A percentile compares a stretch with the other conserved stretches of the same genome.
These are phyloP conservation scores for Paramecium sonneborni DNA, from an alignment of 73 alveolate species.

Conservation along the genomic window DNA sequence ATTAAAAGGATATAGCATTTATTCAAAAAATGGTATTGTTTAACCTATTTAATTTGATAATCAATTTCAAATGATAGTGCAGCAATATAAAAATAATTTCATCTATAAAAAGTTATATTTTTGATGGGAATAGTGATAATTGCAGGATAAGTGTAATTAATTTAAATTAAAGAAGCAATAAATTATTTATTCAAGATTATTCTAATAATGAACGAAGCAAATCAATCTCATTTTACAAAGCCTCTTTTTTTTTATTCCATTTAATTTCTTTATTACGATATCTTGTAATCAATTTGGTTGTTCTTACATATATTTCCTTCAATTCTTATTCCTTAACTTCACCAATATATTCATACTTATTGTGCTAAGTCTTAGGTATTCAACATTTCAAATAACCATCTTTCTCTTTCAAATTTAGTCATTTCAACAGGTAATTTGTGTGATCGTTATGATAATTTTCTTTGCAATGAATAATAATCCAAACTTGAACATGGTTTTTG, in stretches of 20 bases:
- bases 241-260: background rate
- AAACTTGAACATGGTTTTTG: background rate
- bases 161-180: no score
- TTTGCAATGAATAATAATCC: background rate
- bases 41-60: background rate
- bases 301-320: background rate
- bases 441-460: background rate
- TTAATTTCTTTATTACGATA: background rate
- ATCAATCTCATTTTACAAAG: background rate
- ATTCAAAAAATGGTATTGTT: background rate
- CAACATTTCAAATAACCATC: conserved; percentile 34
- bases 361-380: background rate
- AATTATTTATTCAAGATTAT: no score
- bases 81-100: background rate
- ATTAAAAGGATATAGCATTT: background rate
- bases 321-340: background rate
- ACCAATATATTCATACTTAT: no score
- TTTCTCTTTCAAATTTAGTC: conserved; percentile 9
- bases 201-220: background rate
- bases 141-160: no score
- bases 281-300: background rate
- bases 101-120: background rate
- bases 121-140: background rate
- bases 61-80: background rate
- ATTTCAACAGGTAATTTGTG: conserved; percentile 18